phyloP scores from a whole-genome alignment of 768 basidiomycete genomes.

The Clavulina sp. region DNA sequence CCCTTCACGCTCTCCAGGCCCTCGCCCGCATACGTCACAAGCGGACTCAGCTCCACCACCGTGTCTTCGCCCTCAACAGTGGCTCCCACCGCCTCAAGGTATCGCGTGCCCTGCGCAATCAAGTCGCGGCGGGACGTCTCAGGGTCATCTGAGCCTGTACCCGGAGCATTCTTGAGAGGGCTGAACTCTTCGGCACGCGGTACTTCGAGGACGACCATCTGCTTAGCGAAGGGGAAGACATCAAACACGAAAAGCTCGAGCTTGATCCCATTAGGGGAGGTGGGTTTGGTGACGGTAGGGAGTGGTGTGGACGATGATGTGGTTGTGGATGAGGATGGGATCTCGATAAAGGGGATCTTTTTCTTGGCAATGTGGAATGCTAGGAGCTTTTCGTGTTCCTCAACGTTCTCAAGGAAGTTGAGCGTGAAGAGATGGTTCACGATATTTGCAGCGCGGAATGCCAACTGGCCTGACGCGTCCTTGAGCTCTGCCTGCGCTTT shows the following conservation, averaged over 20 bases:
- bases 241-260: slow-evolving; percentile 98
- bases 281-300: slow-evolving; percentile 41
- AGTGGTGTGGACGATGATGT: no score
- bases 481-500: slow-evolving; percentile 69
- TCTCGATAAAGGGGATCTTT: slow-evolving; percentile 80
- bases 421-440: slow-evolving; percentile 97
- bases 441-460: slow-evolving; percentile 92
- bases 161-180: slow-evolving; percentile 93
- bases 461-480: slow-evolving; percentile 52
- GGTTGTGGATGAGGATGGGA: slow-evolving; percentile 21
- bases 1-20: slow-evolving; percentile 67
- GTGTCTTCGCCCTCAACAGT: slow-evolving; percentile 37
- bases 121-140: slow-evolving; percentile 82
- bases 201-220: slow-evolving; percentile 78
- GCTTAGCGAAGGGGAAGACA: slow-evolving; percentile 82
- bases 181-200: slow-evolving; percentile 82
- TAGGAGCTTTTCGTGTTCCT: slow-evolving; percentile 70
- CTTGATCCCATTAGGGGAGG: slow-evolving; percentile 96
- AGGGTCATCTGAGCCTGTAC: slow-evolving; percentile 76
- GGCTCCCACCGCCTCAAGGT: slow-evolving; percentile 67
- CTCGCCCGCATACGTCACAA: slow-evolving; percentile 83
- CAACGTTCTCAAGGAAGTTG: slow-evolving; percentile 57
- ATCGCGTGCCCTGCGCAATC: slow-evolving; percentile 70
- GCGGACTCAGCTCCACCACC: slow-evolving; percentile 77
- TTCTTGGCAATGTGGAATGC: slow-evolving; percentile 97